phyloP scores from a whole-genome alignment of 2,329 filamentous ascomycete genomes.

The Ophiostoma sp. region DNA sequence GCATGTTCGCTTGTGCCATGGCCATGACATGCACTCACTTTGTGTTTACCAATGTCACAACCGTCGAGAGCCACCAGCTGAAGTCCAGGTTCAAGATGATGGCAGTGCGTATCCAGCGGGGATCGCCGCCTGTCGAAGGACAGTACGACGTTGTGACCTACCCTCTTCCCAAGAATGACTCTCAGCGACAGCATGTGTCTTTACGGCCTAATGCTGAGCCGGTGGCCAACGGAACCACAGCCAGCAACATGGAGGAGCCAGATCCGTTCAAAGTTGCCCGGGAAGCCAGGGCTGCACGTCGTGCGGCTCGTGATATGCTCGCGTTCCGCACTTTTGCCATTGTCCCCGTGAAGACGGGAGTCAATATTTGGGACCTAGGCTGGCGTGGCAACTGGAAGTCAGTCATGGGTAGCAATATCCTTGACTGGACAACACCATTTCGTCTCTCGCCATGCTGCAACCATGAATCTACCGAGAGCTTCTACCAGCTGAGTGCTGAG shows the following conservation, averaged over 20 bases:
- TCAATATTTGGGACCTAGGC: slow-evolving; percentile 83
- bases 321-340: slow-evolving; percentile 71
- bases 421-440: slow-evolving; percentile 79
- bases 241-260: slow-evolving; percentile 18
- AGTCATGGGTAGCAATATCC: slow-evolving; percentile 65
- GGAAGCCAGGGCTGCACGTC: slow-evolving; percentile 16
- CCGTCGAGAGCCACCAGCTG: slow-evolving; percentile 68
- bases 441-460: slow-evolving; percentile 66
- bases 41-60: slow-evolving; percentile 69
- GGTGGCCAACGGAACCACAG: background rate
- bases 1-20: slow-evolving; percentile 77
- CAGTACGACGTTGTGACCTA: slow-evolving; percentile 38
- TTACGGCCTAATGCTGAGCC: too few relatives aligned
- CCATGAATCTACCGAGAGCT: slow-evolving; percentile 59
- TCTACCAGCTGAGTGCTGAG: slow-evolving; percentile 61
- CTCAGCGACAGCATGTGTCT: background rate
- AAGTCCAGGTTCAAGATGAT: slow-evolving; percentile 61
- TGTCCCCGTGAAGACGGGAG: slow-evolving; percentile 62
- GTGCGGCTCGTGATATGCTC: slow-evolving; percentile 38
- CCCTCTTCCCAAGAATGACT: slow-evolving; percentile 25
- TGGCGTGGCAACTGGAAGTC: slow-evolving; percentile 64
- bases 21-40: slow-evolving; percentile 64
- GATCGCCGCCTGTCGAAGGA: slow-evolving; percentile 44
- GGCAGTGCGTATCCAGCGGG: slow-evolving; percentile 63
- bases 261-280: slow-evolving; percentile 16